Conservation (phyloP, 192 early-diverging fungal genomes). For the Umbelopsis sp. region DNA sequence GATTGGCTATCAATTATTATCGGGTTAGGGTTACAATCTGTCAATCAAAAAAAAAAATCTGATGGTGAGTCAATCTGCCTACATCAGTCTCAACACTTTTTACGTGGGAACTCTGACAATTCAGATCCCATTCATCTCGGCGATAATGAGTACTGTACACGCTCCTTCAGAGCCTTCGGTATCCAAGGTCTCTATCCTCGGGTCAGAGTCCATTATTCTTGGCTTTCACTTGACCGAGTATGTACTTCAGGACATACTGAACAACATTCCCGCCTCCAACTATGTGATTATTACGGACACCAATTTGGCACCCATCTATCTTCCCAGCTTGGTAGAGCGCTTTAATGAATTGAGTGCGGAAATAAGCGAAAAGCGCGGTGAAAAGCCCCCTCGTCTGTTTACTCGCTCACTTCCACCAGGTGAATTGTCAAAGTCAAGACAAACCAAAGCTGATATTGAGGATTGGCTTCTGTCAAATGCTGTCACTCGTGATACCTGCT, state of each 20-base stretch:
- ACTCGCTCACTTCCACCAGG: conserved; percentile 81
- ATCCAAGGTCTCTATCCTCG: conserved; percentile 82
- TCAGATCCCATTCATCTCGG: conserved; percentile 4
- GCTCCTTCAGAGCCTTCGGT: conserved; percentile 45
- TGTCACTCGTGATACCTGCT: conserved; percentile 88
- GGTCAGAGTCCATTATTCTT: conserved; percentile 82
- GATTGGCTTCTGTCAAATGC: conserved; percentile 82
- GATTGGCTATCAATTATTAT: not conserved
- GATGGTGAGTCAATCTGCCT: conserved; percentile 2
- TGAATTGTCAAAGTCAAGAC: conserved; percentile 85
- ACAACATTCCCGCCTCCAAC: conserved; percentile 70
- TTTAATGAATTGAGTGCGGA: conserved; percentile 46
- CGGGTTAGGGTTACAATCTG: conserved; percentile 9
- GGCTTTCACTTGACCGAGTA: conserved; percentile 81
- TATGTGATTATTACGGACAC: conserved; percentile 89
- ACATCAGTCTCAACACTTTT: not conserved
- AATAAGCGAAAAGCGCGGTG: not conserved
- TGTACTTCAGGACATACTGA: conserved; percentile 73
- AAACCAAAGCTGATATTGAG: conserved; percentile 81
- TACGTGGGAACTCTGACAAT: not conserved
- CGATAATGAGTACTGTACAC: conserved; percentile 12
- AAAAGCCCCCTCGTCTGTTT: conserved; percentile 58
- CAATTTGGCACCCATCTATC: conserved; percentile 77
- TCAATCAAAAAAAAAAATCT: conserved; percentile 19
- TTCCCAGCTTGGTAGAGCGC: conserved; percentile 55